Base-by-base conservation (phyloP, 83 land plant species). In the Picea engelmannii region DNA sequence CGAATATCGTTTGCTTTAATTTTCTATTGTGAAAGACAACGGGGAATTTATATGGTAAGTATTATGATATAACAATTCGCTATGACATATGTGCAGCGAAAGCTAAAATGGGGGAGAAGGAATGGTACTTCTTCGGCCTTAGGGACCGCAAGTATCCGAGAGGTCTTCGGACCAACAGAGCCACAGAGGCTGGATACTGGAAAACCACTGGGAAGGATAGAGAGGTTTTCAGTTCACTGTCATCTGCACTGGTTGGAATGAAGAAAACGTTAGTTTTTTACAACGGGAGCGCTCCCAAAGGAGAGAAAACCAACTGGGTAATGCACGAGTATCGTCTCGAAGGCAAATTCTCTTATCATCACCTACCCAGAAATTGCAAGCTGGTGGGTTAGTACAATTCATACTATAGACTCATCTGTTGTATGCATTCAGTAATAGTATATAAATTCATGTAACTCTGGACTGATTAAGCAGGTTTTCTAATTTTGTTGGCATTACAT, bases 301-400 rank as follows among this genome's bases (percentile, higher is more conserved):
- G 93, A 38, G 91, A 91, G 81, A 91, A 91, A 79, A 84, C 86
- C 77, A 91, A 91, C 73, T 91, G 93, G 93, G 93, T 91, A 83
- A 91, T 91, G 93, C 93, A 91, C 76, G 93, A 91, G 62, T 91
- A 91, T 78, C 89, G 93, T 24, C 69, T 86, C n/a, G 91, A 91
- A 18, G 82, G 89, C 3, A 91, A 88, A 81, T 66, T 88, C 10
- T 31, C 86, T 31, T 81, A 76, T 24, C 59, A 73, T 23, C 59
- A 15, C 58, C 58, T 73, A n/a, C 58, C 77, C 21, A 87, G 85
- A 85, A 40, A 81, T n/a, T 10, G 78, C 82, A 91, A 90, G 3
- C 58, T 52, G 92, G 92, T 88, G 77, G n/a, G 25, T 7, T 31
- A 44, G 12, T 52, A 52, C 58, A 52, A 11, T 52, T 52, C 58